Percentiles rank a stretch among this genome's conserved stretches.
These are phyloP conservation scores for Chaetoceros tenuissimus DNA, from an alignment of 108 stramenopile species.

Conservation along the genomic window DNA sequence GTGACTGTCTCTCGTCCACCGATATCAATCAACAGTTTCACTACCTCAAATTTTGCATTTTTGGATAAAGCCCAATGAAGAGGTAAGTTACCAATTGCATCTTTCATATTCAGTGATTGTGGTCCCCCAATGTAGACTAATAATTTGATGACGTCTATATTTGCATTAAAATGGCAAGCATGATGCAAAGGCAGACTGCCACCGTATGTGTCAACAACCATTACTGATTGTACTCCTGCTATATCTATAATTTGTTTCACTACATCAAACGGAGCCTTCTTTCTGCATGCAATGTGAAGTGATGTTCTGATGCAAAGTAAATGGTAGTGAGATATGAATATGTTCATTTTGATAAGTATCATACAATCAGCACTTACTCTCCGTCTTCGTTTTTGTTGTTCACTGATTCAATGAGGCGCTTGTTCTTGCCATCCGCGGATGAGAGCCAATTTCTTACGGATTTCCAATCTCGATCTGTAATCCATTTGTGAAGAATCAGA, in stretches of 20 bases:
- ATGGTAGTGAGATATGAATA: no score
- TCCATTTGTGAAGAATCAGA: not conserved
- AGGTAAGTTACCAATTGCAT: not conserved
- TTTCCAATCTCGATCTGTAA: not conserved
- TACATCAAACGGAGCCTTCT: not conserved
- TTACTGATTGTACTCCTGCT: not conserved
- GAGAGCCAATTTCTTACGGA: not conserved
- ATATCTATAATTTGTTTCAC: not conserved
- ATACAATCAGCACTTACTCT: no score
- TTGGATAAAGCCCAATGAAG: not conserved
- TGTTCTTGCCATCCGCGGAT: not conserved
- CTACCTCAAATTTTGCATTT: not conserved
- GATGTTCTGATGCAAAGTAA: no score
- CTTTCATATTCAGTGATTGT: not conserved
- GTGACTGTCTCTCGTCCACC: not conserved
- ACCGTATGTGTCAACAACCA: not conserved
- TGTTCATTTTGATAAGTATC: no score
- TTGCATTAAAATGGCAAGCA: not conserved
- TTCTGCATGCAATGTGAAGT: not conserved
- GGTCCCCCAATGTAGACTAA: not conserved
- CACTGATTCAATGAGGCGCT: not conserved
- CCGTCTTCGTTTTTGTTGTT: not conserved
- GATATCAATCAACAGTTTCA: not conserved
- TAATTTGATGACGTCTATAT: not conserved
- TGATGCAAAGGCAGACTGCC: not conserved